phyloP scores from a whole-genome alignment of 495 filamentous ascomycete species.

The Talaromyces borbonicus region DNA sequence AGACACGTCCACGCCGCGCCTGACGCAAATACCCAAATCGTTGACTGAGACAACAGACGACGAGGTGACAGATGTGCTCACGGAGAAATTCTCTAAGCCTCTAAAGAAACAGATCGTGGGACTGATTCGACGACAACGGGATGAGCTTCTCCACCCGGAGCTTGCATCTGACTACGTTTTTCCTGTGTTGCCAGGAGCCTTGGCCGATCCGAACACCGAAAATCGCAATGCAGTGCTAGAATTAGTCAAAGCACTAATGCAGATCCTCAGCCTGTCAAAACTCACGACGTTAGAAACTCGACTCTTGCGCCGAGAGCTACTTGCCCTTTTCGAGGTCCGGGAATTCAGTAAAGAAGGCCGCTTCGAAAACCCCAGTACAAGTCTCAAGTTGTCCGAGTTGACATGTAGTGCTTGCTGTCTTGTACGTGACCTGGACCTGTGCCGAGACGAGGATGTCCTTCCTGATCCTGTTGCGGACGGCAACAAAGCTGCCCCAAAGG shows the following conservation, averaged over 20 bases:
- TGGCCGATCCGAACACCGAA: slow-evolving; percentile 44
- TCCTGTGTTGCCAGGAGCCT: slow-evolving; percentile 70
- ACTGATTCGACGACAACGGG: slow-evolving; percentile 72
- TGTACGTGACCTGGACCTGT: slow-evolving; percentile 82
- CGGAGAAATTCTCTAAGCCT: slow-evolving; percentile 72
- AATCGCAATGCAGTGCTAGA: slow-evolving; percentile 74
- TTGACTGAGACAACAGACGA: slow-evolving; percentile 45
- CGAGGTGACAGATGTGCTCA: slow-evolving; percentile 49
- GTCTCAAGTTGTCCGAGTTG: slow-evolving; percentile 60
- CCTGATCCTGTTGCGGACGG: slow-evolving; percentile 33
- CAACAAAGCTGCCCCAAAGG: slow-evolving; percentile 31
- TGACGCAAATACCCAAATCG: slow-evolving; percentile 59
- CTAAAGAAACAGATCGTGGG: slow-evolving; percentile 77
- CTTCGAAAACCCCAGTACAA: slow-evolving; percentile 78
- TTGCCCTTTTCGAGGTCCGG: slow-evolving; percentile 81
- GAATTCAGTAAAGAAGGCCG: slow-evolving; percentile 83
- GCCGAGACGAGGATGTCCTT: slow-evolving; percentile 79
- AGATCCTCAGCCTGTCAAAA: slow-evolving; percentile 81
- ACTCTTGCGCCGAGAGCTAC: slow-evolving; percentile 76
- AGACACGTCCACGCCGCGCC: slow-evolving; percentile 51
- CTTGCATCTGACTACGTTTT: slow-evolving; percentile 81
- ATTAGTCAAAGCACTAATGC: slow-evolving; percentile 82
- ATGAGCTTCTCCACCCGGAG: slow-evolving; percentile 83
- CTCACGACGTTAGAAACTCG: slow-evolving; percentile 71
- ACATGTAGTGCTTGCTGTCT: slow-evolving; percentile 82